Base-by-base conservation (phyloP, 208 protist genomes). In the Trypanosoma avium region DNA sequence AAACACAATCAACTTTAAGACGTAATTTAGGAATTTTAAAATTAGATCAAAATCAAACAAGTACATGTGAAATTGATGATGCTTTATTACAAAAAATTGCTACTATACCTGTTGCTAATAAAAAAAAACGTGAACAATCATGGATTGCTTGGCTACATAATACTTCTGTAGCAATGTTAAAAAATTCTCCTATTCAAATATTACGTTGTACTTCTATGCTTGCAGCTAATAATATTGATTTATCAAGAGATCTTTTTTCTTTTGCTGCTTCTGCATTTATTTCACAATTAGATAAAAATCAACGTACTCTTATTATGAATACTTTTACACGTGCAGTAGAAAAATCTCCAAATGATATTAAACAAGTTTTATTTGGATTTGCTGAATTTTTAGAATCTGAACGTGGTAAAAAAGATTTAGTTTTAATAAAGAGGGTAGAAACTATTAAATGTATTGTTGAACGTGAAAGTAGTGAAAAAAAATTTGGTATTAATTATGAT, bases 401-500 rank as follows among this genome's bases (percentile, higher is more conserved):
- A 56, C 84, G 85, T 0, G 83, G 79, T 3, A 82, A 88, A 61
- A 73, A 82, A 19, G 74, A 77, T 50, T 58, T 60, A 30, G 75
- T 71, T 40, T 42, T 84, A 2, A 70, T 84, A 26, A 83, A 79
- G 47, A 74, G 66, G 42, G 56, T 59, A 27, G 79, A 86, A 47
- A 61, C 75, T 49, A 64, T 67, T 32, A 69, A 68, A 24, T 91
- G 83, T 65, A 49, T 75, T 30, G 81, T 96, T 1, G 75, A 80
- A 45, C 82, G 90, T 22, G 65, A 81, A 30, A 67, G 66, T 26
- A n/a, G 46, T 1, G 48, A 75, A 10, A 68, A 78, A 45, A 96
- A 93, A 67, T 96, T 96, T 61, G 86, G 90, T 55, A 96, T 96
- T 62, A 96, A 90, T 69, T 96, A 96, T 60, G 90, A 96, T 65